These are phyloP conservation scores for Neurospora tetrasperma DNA, from an alignment of 495 filamentous ascomycete species.

Conservation along the genomic window DNA sequence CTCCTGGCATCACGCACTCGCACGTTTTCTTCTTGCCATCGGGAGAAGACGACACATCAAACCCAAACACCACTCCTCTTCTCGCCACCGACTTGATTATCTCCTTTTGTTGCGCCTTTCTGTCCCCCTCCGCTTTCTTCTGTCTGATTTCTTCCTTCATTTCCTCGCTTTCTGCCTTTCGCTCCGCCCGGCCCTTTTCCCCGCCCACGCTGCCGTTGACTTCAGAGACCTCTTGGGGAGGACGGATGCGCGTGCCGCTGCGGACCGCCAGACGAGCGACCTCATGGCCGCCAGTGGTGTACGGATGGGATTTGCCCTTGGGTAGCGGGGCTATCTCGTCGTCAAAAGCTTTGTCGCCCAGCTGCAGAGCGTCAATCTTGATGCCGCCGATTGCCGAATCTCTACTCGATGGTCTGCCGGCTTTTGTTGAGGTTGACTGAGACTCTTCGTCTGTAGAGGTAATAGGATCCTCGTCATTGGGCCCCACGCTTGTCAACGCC, in stretches of 20 bases:
- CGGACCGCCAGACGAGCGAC: conserved; percentile 3
- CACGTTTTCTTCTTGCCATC: conserved; percentile 6
- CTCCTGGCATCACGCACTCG: conserved; percentile 26
- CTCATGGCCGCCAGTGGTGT: neutral
- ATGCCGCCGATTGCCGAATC: neutral
- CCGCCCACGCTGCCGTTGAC: conserved; percentile 36
- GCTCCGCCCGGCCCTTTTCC: conserved; percentile 32
- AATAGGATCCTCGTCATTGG: neutral
- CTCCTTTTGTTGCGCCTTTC: conserved; percentile 26
- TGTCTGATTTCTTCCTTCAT: conserved; percentile 24
- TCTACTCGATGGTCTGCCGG: neutral
- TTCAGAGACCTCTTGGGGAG: conserved; percentile 26
- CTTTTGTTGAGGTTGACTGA: neutral
- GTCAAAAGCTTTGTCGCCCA: neutral
- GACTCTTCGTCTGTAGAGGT: neutral
- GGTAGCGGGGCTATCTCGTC: neutral
- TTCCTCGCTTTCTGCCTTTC: conserved; percentile 26
- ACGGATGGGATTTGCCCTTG: neutral
- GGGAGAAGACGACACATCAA: conserved; percentile 2
- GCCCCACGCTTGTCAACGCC: conserved; percentile 6
- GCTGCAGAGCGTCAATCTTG: neutral
- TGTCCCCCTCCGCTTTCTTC: conserved; percentile 9
- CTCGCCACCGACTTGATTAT: conserved; percentile 34
- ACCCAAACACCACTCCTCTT: conserved; percentile 37
- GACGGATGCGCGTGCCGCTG: conserved; percentile 21